These are phyloP conservation scores for Neonectria ditissima DNA, from an alignment of 2,329 filamentous ascomycete species.

Conservation along the genomic window DNA sequence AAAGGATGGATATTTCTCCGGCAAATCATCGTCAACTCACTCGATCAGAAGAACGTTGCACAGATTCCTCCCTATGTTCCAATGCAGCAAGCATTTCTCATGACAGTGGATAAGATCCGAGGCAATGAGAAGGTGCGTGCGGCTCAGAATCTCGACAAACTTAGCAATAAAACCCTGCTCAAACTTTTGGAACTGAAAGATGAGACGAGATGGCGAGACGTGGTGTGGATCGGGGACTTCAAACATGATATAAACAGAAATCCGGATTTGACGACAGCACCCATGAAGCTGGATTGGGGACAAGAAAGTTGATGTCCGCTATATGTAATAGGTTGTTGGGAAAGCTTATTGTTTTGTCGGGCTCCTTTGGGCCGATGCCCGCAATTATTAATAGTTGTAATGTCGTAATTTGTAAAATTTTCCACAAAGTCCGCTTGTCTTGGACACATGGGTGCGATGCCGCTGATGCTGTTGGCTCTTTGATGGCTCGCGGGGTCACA, in stretches of 20 bases:
- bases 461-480: conserved; percentile 10
- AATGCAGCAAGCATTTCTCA: conserved; percentile 5
- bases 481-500: neutral
- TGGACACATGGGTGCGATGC: neutral
- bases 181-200: conserved; percentile 32
- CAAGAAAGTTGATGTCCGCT: neutral
- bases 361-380: neutral
- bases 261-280: neutral
- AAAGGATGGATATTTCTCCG: conserved; percentile 15
- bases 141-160: conserved; percentile 22
- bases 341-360: neutral
- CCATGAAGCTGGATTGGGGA: conserved; percentile 19
- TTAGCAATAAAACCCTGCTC: conserved; percentile 26
- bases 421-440: neutral
- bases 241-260: conserved; percentile 26
- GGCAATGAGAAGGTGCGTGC: neutral
- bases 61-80: neutral
- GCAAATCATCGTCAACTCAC: conserved; percentile 7
- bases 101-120: conserved; percentile 7
- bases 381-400: neutral
- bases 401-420: neutral
- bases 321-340: neutral
- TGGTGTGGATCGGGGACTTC: conserved; percentile 41
- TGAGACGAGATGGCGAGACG: conserved; percentile 38
- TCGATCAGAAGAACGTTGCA: neutral